Conservation (phyloP, 1,284 basidiomycete genomes). For the Melampsora americana region DNA sequence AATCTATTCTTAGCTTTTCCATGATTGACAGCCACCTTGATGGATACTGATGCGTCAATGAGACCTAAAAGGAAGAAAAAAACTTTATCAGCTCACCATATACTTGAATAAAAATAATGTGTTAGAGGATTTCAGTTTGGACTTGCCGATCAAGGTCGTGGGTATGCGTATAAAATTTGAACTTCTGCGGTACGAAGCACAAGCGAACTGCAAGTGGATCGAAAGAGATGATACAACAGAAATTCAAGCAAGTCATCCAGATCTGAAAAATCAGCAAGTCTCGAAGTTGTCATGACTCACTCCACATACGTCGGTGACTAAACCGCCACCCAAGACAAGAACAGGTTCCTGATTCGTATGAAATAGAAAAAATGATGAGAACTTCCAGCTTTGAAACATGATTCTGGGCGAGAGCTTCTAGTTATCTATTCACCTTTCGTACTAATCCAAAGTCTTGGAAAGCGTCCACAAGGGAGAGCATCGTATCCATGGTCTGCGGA, state of each 20-base stretch:
- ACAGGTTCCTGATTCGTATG: conserved; percentile 56
- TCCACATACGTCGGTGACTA: conserved; percentile 52
- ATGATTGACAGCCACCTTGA: conserved; percentile 57
- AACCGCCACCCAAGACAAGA: conserved; percentile 57
- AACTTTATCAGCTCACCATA: not conserved
- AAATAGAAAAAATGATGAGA: not conserved
- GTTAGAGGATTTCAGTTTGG: not conserved
- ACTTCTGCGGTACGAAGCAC: conserved; percentile 57
- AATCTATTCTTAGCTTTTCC: conserved; percentile 55
- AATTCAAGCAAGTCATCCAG: conserved; percentile 29
- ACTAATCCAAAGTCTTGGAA: conserved; percentile 58
- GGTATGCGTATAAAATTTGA: conserved; percentile 58
- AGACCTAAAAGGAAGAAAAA: conserved; percentile 45
- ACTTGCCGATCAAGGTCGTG: conserved; percentile 56
- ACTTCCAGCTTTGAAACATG: not conserved
- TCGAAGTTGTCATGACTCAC: not conserved
- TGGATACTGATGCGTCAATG: conserved; percentile 58
- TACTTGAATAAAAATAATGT: not conserved
- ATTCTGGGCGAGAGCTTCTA: not conserved
- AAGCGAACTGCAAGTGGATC: conserved; percentile 54
- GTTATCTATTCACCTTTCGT: conserved; percentile 51
- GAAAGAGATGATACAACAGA: conserved; percentile 38
- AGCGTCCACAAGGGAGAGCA: conserved; percentile 57
- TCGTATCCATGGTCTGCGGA: conserved; percentile 49
- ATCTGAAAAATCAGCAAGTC: not conserved